These are phyloP conservation scores for Scedosporium apiospermum DNA, from an alignment of 2,329 filamentous ascomycete species.

Conservation along the genomic window DNA sequence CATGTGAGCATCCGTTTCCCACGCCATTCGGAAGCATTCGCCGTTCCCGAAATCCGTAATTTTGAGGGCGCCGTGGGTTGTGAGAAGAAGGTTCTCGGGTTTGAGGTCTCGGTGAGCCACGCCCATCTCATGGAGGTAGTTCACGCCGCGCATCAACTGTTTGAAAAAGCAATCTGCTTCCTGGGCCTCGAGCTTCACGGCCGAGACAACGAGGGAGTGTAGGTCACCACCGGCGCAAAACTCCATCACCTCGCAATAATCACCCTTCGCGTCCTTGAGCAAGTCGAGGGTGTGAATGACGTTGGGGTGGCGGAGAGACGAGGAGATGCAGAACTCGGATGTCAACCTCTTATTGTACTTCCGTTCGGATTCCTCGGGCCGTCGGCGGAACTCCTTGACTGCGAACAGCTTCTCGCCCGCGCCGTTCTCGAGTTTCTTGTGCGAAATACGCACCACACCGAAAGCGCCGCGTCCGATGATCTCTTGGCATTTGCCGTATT, in stretches of 20 bases:
- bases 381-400: constrained; percentile 93
- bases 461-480: constrained; percentile 94
- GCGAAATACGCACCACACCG: constrained; percentile 92
- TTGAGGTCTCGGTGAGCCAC: constrained; percentile 95
- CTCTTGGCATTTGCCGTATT: constrained; percentile 98
- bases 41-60: constrained; percentile 99
- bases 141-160: constrained; percentile 96
- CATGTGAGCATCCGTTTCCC: constrained; percentile 98
- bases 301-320: constrained; percentile 90
- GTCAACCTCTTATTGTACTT: constrained; percentile 97
- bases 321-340: constrained; percentile 97
- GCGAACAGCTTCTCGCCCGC: constrained; percentile 86
- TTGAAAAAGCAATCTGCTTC: constrained; percentile 99
- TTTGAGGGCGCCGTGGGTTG: constrained; percentile 84
- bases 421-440: constrained; percentile 82
- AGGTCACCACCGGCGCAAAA: constrained; percentile 95
- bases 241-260: constrained; percentile 99
- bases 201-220: constrained; percentile 84
- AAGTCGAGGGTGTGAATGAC: constrained; percentile 96
- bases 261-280: constrained; percentile 89
- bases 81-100: constrained; percentile 90
- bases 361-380: constrained; percentile 89
- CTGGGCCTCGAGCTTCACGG: constrained; percentile 80
- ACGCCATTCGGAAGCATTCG: constrained; percentile 98
- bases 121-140: constrained; percentile 99